Base-by-base conservation (phyloP, 805 yeast species). In the Lachancea sp. region DNA sequence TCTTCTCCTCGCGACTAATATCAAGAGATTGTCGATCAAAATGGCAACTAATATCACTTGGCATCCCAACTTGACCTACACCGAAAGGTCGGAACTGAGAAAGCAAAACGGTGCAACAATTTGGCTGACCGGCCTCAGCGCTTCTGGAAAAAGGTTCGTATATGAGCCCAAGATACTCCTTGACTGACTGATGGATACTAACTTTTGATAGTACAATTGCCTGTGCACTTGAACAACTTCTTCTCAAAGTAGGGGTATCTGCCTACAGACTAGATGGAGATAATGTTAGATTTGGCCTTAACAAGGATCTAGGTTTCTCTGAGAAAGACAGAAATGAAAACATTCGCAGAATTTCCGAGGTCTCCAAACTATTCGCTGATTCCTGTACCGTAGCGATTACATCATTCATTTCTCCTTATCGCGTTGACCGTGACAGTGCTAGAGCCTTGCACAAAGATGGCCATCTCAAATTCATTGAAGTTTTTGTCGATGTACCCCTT, bases 1-100 rank as follows among this genome's bases (percentile, higher is more conserved):
- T 15, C 16, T n/a, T n/a, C n/a, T n/a, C n/a, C n/a, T n/a, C n/a
- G n/a, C n/a, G n/a, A n/a, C n/a, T n/a, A n/a, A n/a, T n/a, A n/a
- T n/a, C n/a, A n/a, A n/a, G n/a, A n/a, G n/a, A n/a, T n/a, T n/a
- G n/a, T 30, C 33, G 9, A 18, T 19, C 25, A 65, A 49, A 55
- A 91, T 91, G 97, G 93, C 96, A 53, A 82, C 96, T 35, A 91
- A 91, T 63, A 88, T 91, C 66, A 89, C 97, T 53, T 91, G 98
- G 97, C 97, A 91, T 70, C 80, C 79, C 55, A 91, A 93, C 60
- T 71, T 91, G 56, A 81, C 93, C 18, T 88, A 84, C 66, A 81
- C 73, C 17, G 96, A 91, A 69, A 85, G 98, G 59, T 68, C 77
- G 39, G 68, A 63, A 25, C 69, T 85, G 46, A 78, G 86, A 49